A percentile compares a stretch with the other conserved stretches of the same genome.
These are phyloP conservation scores for Rasamsonia emersonii DNA, from an alignment of 2,329 filamentous ascomycete species.

Conservation along the genomic window DNA sequence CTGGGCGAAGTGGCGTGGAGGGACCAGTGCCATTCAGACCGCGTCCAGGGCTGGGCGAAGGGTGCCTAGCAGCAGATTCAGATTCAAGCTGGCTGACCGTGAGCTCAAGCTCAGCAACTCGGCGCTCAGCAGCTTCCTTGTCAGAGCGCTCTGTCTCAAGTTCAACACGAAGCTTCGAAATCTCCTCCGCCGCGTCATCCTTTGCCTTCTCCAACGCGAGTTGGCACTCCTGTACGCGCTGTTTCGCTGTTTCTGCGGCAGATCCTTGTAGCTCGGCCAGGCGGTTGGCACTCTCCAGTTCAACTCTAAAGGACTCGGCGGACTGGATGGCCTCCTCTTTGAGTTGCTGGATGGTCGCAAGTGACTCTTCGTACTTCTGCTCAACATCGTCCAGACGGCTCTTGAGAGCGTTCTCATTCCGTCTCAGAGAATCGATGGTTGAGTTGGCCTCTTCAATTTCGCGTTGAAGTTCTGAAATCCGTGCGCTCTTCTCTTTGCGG, in stretches of 20 bases:
- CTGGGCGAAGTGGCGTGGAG: conserved; percentile 42
- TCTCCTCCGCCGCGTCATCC: conserved; percentile 54
- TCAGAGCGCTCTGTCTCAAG: conserved; percentile 51
- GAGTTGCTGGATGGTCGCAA: conserved; percentile 73
- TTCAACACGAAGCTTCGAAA: conserved; percentile 45
- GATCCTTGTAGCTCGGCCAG: conserved; percentile 65
- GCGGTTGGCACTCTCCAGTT: conserved; percentile 71
- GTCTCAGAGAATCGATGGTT: conserved; percentile 66
- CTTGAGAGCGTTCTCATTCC: conserved; percentile 71
- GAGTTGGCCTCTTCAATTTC: conserved; percentile 77
- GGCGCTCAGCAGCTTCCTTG: conserved; percentile 53
- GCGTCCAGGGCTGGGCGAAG: conserved; percentile 47
- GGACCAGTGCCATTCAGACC: conserved; percentile 41
- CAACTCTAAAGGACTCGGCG: conserved; percentile 79
- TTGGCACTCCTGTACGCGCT: conserved; percentile 51
- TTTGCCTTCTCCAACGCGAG: conserved; percentile 48
- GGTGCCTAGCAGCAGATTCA: conserved; percentile 35
- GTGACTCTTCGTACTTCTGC: conserved; percentile 75
- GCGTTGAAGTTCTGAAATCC: conserved; percentile 79
- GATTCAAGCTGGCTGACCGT: conserved; percentile 53
- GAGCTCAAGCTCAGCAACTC: conserved; percentile 57
- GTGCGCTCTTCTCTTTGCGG: conserved; percentile 87
- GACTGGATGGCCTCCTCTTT: conserved; percentile 72
- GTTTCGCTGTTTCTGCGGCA: conserved; percentile 51
- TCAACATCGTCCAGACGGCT: conserved; percentile 75